These are phyloP conservation scores for Jamesozyma gamospora DNA, from an alignment of 805 yeast species.

Conservation along the genomic window DNA sequence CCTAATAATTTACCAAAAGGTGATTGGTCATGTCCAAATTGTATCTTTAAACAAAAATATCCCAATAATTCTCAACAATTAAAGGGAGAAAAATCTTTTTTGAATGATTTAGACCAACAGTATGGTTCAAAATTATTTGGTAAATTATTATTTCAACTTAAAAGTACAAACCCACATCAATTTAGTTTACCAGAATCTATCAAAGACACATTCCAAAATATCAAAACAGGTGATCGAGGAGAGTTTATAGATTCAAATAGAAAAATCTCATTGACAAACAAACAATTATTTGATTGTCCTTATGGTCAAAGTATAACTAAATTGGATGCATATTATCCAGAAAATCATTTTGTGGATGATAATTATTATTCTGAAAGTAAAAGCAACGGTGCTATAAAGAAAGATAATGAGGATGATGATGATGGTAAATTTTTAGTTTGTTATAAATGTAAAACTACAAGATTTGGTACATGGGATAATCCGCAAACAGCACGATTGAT, in stretches of 20 bases:
- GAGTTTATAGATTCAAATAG: conserved; percentile 58
- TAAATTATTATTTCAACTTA: conserved; percentile 49
- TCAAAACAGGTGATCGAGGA: conserved; percentile 55
- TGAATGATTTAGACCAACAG: conserved; percentile 6
- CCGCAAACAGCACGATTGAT: conserved; percentile 41
- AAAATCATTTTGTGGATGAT: conserved; percentile 30
- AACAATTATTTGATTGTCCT: conserved; percentile 40
- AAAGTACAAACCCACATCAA: conserved; percentile 53
- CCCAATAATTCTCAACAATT: conserved; percentile 19
- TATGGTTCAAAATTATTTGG: conserved; percentile 33
- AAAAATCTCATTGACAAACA: conserved; percentile 31
- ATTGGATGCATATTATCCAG: conserved; percentile 40
- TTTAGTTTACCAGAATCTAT: conserved; percentile 59
- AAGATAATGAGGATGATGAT: conserved; percentile 35
- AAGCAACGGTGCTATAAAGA: too few species aligned
- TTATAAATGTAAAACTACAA: conserved; percentile 65
- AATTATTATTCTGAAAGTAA: background rate
- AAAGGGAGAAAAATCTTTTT: conserved; percentile 16
- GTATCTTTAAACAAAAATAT: conserved; percentile 37
- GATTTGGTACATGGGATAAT: conserved; percentile 37
- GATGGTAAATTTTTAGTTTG: conserved; percentile 60
- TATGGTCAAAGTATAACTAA: conserved; percentile 27
- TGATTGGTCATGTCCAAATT: conserved; percentile 81
- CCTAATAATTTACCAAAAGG: conserved; percentile 71
- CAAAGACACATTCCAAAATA: conserved; percentile 64